Percentiles rank a stretch among this genome's conserved stretches.
Conservation (phyloP, 2,329 filamentous ascomycete species). For the Aspergillus hiratsukae region DNA sequence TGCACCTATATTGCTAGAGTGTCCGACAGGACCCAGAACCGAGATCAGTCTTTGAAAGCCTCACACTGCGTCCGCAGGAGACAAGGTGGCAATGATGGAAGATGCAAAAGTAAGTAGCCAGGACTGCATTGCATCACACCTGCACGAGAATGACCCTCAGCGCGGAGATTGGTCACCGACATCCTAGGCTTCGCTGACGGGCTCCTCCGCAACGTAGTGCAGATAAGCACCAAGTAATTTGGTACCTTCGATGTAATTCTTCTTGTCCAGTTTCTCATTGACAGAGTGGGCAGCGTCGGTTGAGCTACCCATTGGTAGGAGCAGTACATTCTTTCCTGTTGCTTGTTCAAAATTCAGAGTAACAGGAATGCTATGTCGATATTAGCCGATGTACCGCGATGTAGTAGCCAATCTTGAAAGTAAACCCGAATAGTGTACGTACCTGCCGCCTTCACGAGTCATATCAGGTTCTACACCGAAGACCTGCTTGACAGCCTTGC, state of each 20-base stretch:
- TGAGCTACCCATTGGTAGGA: conserved; percentile 94
- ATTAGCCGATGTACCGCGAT: conserved; percentile 17
- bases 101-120: neutral
- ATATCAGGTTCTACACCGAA: conserved; percentile 92
- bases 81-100: neutral
- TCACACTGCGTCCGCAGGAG: neutral
- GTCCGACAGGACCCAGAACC: neutral
- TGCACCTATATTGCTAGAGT: neutral
- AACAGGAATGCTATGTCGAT: conserved; percentile 75
- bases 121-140: neutral
- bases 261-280: conserved; percentile 96
- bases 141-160: neutral
- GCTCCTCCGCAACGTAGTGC: conserved; percentile 92
- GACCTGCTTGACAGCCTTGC: conserved; percentile 93
- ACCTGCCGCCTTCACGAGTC: conserved; percentile 90
- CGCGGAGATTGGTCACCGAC: neutral
- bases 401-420: neutral
- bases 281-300: conserved; percentile 96
- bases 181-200: conserved; percentile 40
- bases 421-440: conserved; percentile 27
- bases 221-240: conserved; percentile 93
- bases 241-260: conserved; percentile 96
- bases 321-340: conserved; percentile 92
- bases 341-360: conserved; percentile 97
- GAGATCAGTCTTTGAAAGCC: neutral